Base-by-base conservation (phyloP, 495 filamentous ascomycete genomes). In the Podospora pseudopauciseta region DNA sequence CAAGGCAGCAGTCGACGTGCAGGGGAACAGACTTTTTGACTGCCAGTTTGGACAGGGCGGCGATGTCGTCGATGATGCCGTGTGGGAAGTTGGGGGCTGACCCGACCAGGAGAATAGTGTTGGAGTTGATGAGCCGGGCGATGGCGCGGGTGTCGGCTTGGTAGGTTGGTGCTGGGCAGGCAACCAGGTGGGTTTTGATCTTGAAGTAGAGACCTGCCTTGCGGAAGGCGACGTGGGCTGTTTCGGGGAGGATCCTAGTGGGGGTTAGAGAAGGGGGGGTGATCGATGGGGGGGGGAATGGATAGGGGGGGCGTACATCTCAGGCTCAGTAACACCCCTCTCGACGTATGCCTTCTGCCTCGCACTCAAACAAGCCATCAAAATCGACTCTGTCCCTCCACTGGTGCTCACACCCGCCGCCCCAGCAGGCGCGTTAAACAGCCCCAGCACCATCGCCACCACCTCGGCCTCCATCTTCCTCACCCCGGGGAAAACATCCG, bases 401-500 rank as follows among this genome's bases (percentile, higher is more conserved):
- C 90, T 91, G 19, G 95, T 98, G 63, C 90, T 94, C 4, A 96
- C 93, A 66, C 95, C 95, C 32, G 90, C 94, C 20, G 88, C 93
- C 64, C 87, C 89, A 2, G 85, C 76, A 34, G 96, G 94, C n/a
- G 90, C 92, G 77, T 97, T 92, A 83, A 97, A 99, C 78, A 99
- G 81, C 39, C 86, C 84, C 56, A 97, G 81, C 61, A 97, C 92
- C 95, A 99, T 99, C 66, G 93, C 89, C 55, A 99, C 95, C 74
- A 98, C 85, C 82, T 99, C 95, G 32, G 95, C 94, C 81, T 99
- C 95, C 95, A 99, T 99, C 83, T 99, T 99, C 72, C 95, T 84
- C 32, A 99, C 93, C 49, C 94, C 95, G 56, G 95, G 95, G 81
- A 99, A 99, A 53, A 98, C 93, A 81, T 99, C 95, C 39, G 95